Percentiles rank a stretch among this genome's conserved stretches.
phyloP scores from a whole-genome alignment of 371 early-diverging fungal genomes.

The Enterocytospora artemiae region DNA sequence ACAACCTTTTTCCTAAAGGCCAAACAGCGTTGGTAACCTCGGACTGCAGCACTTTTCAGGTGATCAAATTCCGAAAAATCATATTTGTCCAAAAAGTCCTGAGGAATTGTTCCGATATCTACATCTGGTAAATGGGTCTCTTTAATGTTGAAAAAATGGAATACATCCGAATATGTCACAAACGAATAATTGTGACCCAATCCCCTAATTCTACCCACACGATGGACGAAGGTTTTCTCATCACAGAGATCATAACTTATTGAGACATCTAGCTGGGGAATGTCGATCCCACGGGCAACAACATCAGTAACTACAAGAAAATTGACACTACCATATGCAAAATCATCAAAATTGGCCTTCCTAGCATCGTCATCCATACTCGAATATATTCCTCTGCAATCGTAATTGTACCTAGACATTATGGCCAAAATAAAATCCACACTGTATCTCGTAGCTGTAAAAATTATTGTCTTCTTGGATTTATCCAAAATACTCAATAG shows the following conservation, averaged over 20 bases:
- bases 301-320: slow-evolving; percentile 92
- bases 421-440: slow-evolving; percentile 35
- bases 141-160: slow-evolving; percentile 42
- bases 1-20: slow-evolving; percentile 42
- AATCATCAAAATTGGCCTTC: slow-evolving; percentile 35
- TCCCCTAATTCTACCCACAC: slow-evolving; percentile 87
- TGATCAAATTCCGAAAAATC: slow-evolving; percentile 19
- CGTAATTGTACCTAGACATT: slow-evolving; percentile 55
- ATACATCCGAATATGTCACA: slow-evolving; percentile 68
- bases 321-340: slow-evolving; percentile 61
- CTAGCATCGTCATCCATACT: slow-evolving; percentile 55
- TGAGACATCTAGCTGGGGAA: slow-evolving; percentile 82
- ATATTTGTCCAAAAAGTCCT: slow-evolving; percentile 37
- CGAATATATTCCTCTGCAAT: slow-evolving; percentile 21
- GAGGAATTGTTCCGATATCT: slow-evolving; percentile 46
- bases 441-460: slow-evolving; percentile 41
- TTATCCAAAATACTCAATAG: slow-evolving; percentile 22
- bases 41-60: slow-evolving; percentile 19
- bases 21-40: slow-evolving; percentile 42
- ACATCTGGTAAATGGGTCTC: slow-evolving; percentile 36
- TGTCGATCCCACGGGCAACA: slow-evolving; percentile 96
- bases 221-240: slow-evolving; percentile 87
- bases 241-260: slow-evolving; percentile 88
- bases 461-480: slow-evolving; percentile 46
- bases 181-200: slow-evolving; percentile 79